Evolutionary conservation across 805 yeast genomes (phyloP).

Genomic region (Wickerhamiella cacticola): DNA sequence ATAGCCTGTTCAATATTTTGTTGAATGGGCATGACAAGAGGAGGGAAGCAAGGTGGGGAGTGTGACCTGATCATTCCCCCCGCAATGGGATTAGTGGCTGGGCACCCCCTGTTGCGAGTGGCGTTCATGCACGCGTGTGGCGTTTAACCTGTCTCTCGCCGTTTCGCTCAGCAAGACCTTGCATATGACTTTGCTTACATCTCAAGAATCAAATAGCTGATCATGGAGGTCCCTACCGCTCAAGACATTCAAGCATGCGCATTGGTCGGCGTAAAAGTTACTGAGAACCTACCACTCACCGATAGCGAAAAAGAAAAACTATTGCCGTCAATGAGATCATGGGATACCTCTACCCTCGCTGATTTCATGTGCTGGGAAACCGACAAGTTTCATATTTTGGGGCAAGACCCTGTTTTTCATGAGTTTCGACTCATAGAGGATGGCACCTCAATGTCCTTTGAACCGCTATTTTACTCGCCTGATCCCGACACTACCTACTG

Average conservation of each 20-base stretch:
- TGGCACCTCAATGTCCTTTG: neutral
- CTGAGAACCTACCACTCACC: neutral
- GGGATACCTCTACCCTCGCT: conserved; percentile 3
- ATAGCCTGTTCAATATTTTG: conserved; percentile 27
- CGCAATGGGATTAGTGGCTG: neutral
- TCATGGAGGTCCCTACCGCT: neutral
- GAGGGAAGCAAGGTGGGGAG: neutral
- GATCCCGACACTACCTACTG: conserved; percentile 18
- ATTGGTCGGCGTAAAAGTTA: neutral
- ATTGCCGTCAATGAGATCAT: conserved; percentile 6
- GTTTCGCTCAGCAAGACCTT: too few species aligned
- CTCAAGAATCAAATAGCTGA: neutral
- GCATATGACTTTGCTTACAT: too few species aligned
- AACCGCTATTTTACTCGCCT: conserved; percentile 11
- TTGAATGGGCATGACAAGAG: conserved; percentile 2
- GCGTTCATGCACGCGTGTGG: neutral
- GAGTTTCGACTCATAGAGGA: conserved; percentile 8
- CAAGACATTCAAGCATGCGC: neutral
- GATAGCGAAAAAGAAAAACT: neutral
- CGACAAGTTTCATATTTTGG: conserved; percentile 6
- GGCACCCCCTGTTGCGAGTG: too few species aligned
- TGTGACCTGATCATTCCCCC: conserved; percentile 1
- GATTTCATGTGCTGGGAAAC: conserved; percentile 9
- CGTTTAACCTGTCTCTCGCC: too few species aligned
- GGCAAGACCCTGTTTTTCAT: conserved; percentile 1